These are phyloP conservation scores for Psidium friedrichsthalianum DNA, from an alignment of 345 rosid genomes.

Conservation along the genomic window DNA sequence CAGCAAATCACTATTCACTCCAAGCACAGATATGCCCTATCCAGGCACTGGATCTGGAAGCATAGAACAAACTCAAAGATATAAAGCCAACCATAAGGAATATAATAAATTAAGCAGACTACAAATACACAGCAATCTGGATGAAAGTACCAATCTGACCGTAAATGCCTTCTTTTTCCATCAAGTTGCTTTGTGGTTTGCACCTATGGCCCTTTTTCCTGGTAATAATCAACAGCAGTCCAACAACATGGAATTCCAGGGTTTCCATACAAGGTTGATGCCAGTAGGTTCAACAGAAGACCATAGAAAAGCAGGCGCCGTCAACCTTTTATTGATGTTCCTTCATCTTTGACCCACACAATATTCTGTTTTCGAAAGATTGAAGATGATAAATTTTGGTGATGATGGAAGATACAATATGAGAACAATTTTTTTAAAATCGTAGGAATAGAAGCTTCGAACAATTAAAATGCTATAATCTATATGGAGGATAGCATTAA, in stretches of 20 bases:
- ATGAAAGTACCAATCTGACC: not conserved
- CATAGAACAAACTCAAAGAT: not conserved
- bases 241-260: not conserved
- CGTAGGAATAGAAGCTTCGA: not conserved
- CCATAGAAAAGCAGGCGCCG: not conserved
- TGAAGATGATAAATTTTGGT: not conserved
- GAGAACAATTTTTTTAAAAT: accelerated
- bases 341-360: not conserved
- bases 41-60: not conserved
- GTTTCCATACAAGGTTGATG: not conserved
- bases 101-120: not conserved
- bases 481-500: not conserved
- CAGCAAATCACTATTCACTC: not conserved
- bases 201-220: not conserved
- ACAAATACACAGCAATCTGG: not conserved
- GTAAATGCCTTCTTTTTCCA: not conserved
- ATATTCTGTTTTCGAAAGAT: not conserved
- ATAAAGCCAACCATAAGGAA: not conserved
- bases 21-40: not conserved
- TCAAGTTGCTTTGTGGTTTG: not conserved
- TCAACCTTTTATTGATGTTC: not conserved
- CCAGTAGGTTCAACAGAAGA: not conserved
- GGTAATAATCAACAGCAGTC: not conserved
- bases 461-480: not conserved
- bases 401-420: not conserved